Conservation (phyloP, 805 yeast species). For the Ogataea nakhonphanomensis region DNA sequence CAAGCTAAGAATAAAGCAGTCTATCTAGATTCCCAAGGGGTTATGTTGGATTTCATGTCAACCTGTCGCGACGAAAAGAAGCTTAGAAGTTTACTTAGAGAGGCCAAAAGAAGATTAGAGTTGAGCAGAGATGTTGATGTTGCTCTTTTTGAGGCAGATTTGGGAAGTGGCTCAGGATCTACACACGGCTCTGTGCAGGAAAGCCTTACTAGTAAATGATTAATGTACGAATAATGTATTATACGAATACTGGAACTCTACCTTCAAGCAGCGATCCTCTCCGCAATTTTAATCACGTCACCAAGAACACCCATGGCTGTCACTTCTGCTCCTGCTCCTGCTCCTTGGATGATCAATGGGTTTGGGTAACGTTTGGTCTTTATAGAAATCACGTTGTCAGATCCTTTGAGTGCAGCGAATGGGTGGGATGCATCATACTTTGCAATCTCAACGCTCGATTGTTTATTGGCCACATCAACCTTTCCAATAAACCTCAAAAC, state of each 20-base stretch:
- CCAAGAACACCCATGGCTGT: slow-evolving; percentile 85
- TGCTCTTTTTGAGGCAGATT: slow-evolving; percentile 20
- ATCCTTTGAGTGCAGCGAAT: slow-evolving; percentile 91
- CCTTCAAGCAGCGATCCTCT: slow-evolving; percentile 53
- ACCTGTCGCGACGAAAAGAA: slow-evolving; percentile 52
- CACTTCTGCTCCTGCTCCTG: slow-evolving; percentile 80
- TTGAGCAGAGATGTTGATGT: slow-evolving; percentile 31
- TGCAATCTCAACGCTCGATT: slow-evolving; percentile 81
- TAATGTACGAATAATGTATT: slow-evolving; percentile 1
- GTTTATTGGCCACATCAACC: slow-evolving; percentile 69
- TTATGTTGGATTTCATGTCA: slow-evolving; percentile 65
- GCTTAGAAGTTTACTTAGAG: slow-evolving; percentile 51
- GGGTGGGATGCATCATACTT: slow-evolving; percentile 89
- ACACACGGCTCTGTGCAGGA: not conserved
- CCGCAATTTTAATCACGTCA: slow-evolving; percentile 88
- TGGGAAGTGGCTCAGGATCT: not conserved
- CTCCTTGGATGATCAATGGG: slow-evolving; percentile 96
- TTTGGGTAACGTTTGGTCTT: slow-evolving; percentile 87
- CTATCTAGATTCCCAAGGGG: slow-evolving; percentile 63
- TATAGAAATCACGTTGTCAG: slow-evolving; percentile 92
- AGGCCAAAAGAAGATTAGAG: slow-evolving; percentile 52
- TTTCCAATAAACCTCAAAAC: slow-evolving; percentile 93
- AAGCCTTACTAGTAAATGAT: not conserved
- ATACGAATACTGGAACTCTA: not conserved
- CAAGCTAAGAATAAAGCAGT: slow-evolving; percentile 26